Percentiles rank a stretch among this genome's conserved stretches.
Evolutionary conservation across 2,329 filamentous ascomycete species (phyloP).

Genomic region (Fusarium austroafricanum): DNA sequence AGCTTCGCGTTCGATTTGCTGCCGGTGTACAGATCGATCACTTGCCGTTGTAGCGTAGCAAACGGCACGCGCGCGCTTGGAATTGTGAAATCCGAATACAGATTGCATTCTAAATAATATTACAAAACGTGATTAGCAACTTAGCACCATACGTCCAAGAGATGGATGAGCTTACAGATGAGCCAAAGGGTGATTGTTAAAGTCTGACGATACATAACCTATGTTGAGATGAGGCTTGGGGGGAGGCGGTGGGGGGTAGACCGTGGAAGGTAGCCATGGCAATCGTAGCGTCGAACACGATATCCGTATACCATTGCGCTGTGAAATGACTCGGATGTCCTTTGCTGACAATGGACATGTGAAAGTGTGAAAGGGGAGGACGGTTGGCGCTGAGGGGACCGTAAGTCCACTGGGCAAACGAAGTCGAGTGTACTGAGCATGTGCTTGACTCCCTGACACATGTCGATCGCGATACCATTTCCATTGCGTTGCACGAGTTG

Average conservation of each 20-base stretch:
- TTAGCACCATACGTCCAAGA: neutral
- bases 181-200: constrained; percentile 97
- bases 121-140: constrained; percentile 10
- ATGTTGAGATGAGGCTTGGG: constrained; percentile 87
- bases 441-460: constrained; percentile 67
- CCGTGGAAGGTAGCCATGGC: constrained; percentile 83
- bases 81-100: constrained; percentile 91
- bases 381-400: constrained; percentile 89
- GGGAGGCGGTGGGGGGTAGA: constrained; percentile 87
- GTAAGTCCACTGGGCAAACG: constrained; percentile 78
- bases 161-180: constrained; percentile 71
- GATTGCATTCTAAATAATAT: constrained; percentile 81
- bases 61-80: constrained; percentile 79
- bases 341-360: constrained; percentile 92
- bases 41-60: constrained; percentile 96
- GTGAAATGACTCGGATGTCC: constrained; percentile 93
- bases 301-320: constrained; percentile 92
- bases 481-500: constrained; percentile 80
- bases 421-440: constrained; percentile 74
- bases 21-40: constrained; percentile 87
- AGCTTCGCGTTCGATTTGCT: constrained; percentile 92
- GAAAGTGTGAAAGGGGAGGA: constrained; percentile 97
- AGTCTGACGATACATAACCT: constrained; percentile 97
- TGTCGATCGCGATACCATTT: constrained; percentile 90
- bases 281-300: constrained; percentile 88